Evolutionary conservation across 2,329 filamentous ascomycete species (phyloP).

Genomic region (Epichloe bromicola): DNA sequence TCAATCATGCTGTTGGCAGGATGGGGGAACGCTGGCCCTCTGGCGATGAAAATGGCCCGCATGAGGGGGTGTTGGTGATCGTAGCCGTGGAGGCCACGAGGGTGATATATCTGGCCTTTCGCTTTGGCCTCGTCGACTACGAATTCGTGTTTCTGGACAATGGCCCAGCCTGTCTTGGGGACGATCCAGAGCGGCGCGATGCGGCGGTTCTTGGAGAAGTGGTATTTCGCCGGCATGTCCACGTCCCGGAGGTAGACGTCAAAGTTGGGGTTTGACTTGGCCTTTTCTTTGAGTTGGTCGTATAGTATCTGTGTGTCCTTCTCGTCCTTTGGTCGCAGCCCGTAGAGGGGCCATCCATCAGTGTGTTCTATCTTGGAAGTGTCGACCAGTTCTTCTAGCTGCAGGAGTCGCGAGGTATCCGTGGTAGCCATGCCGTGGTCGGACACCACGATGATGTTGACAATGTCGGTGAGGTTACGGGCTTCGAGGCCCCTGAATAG

Average conservation of each 20-base stretch:
- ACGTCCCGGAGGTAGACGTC: conserved; percentile 78
- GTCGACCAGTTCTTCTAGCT: conserved; percentile 82
- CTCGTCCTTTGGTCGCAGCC: conserved; percentile 65
- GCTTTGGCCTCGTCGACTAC: conserved; percentile 52
- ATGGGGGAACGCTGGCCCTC: conserved; percentile 86
- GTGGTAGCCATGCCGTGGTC: conserved; percentile 98
- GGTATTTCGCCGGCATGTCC: conserved; percentile 85
- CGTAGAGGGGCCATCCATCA: conserved; percentile 90
- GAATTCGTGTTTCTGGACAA: conserved; percentile 71
- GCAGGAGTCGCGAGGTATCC: conserved; percentile 63
- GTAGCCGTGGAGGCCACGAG: conserved; percentile 82
- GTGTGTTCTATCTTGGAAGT: conserved; percentile 63
- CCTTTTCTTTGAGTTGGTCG: conserved; percentile 41
- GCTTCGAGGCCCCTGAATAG: conserved; percentile 64
- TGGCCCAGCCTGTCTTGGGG: conserved; percentile 83
- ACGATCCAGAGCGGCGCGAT: conserved; percentile 95
- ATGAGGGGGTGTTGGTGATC: conserved; percentile 91
- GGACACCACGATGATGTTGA: conserved; percentile 92
- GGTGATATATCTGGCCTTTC: conserved; percentile 58
- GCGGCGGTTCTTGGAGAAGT: conserved; percentile 75
- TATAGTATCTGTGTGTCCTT: conserved; percentile 56
- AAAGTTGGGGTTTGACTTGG: conserved; percentile 52
- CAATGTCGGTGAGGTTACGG: conserved; percentile 75
- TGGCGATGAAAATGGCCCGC: conserved; percentile 87
- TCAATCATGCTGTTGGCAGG: conserved; percentile 66